Evolutionary conservation across 2,329 filamentous ascomycete genomes (phyloP), one percentile per base, ranked within the genome.

Genomic region (Phaeoacremonium minimum): DNA sequence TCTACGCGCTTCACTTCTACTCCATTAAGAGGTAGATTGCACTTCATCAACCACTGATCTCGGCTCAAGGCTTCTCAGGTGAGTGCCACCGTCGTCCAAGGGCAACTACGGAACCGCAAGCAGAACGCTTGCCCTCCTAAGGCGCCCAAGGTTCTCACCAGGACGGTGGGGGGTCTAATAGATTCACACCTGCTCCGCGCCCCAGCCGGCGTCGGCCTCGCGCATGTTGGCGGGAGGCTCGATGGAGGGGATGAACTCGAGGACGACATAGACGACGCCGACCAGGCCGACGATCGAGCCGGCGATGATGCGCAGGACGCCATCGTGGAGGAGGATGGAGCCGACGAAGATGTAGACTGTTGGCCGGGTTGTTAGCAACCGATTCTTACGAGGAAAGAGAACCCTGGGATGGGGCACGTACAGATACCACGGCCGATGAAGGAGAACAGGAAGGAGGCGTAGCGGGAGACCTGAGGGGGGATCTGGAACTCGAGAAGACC

Each of bases 391-490:
- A 20, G 29, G 18, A 32, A 12, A 13, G 9, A 28, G 36, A 20
- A 34, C 18, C 14, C 13, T 15, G 32, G 32, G 37, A 17, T 22
- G 12, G 6, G n/a, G 26, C 13, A 81, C 88, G 67, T 80, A 95
- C 90, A 97, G 60, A 88, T 74, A 65, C 93, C 93, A 58, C 93
- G 89, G 44, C 93, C 93, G 50, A 97, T 69, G 75, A 98, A 97
- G 40, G 87, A 95, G 73, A 97, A 97, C 65, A 97, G 83, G 73
- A 98, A 98, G 9, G 88, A 95, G 37, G 89, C 91, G 71, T 97
- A 95, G 67, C 88, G 84, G 40, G 89, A 85, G 37, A 95, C 75
- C 61, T 95, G 90, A 41, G 90, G 87, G 34, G 93, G 91, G 51
- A 96, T 91, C 65, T 95, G 85, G 70, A 97, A 95, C 66, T 98